Conservation (phyloP, 345 rosid species). For the Nasturtium officinale region DNA sequence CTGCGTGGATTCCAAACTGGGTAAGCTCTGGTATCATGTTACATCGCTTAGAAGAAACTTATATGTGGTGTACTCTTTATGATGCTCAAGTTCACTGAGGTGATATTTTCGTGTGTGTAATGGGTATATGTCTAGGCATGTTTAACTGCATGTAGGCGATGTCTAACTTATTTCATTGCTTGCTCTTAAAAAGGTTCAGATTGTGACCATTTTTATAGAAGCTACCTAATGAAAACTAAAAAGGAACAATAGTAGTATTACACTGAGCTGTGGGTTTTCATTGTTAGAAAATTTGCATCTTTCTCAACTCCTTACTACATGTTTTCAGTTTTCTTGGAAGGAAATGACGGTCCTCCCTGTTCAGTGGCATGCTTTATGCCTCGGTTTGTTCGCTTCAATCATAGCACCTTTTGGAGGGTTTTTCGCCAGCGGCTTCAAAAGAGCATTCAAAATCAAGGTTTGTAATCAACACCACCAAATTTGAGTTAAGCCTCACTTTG, state of each 20-base stretch:
- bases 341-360: slow-evolving; percentile 82
- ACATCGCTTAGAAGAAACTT: neutral
- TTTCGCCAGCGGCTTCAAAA: slow-evolving; percentile 95
- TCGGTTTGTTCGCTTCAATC: slow-evolving; percentile 94
- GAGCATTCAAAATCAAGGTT: slow-evolving; percentile 97
- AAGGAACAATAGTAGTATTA: neutral
- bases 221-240: neutral
- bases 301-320: slow-evolving; percentile 21
- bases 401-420: slow-evolving; percentile 99
- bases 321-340: slow-evolving; percentile 83
- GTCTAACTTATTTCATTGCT: neutral
- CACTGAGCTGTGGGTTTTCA: neutral
- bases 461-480: neutral
- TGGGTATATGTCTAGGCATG: slow-evolving; percentile 1
- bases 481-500: slow-evolving; percentile 7
- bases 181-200: neutral
- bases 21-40: slow-evolving; percentile 45
- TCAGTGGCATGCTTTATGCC: slow-evolving; percentile 91
- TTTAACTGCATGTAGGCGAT: neutral
- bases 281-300: neutral
- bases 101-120: neutral
- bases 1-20: slow-evolving; percentile 72
- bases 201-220: slow-evolving; percentile 10
- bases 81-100: neutral
- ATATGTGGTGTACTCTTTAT: neutral